Percentiles rank a stretch among this genome's conserved stretches.
Conservation (phyloP, 192 early-diverging fungal species). For the Coemansia sp. region DNA sequence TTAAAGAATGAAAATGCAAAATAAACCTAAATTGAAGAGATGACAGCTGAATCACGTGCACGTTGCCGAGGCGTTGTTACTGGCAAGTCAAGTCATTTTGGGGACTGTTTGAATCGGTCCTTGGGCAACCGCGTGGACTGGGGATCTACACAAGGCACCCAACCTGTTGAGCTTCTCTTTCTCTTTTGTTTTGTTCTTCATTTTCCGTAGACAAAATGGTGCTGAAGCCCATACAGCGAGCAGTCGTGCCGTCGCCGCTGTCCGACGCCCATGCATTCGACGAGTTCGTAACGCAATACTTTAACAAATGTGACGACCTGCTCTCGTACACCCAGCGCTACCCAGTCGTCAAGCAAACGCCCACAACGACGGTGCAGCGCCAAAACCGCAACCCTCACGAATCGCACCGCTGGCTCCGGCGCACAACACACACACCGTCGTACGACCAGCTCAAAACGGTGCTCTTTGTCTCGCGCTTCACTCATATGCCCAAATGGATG, state of each 20-base stretch:
- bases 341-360: constrained; percentile 22
- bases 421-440: constrained; percentile 3
- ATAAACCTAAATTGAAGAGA: too few species aligned
- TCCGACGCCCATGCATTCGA: constrained; percentile 25
- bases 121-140: too few species aligned
- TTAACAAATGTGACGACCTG: constrained; percentile 54
- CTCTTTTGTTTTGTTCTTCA: neutral
- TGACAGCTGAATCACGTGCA: too few species aligned
- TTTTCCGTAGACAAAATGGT: constrained; percentile 25
- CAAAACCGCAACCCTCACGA: constrained; percentile 52
- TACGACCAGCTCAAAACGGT: constrained; percentile 36
- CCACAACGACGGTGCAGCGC: constrained; percentile 23
- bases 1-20: too few species aligned
- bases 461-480: constrained; percentile 21
- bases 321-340: constrained; percentile 45
- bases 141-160: too few species aligned
- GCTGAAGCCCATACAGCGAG: constrained; percentile 27
- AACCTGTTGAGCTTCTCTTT: neutral
- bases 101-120: too few species aligned
- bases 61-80: too few species aligned
- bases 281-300: constrained; percentile 43
- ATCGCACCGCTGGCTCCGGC: constrained; percentile 46
- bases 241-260: constrained; percentile 37
- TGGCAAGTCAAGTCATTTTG: too few species aligned
- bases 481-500: constrained; percentile 31